Evolutionary conservation across 2,329 filamentous ascomycete species (phyloP), one percentile per base, ranked within the genome.

Genomic region (Fusarium newnesense): DNA sequence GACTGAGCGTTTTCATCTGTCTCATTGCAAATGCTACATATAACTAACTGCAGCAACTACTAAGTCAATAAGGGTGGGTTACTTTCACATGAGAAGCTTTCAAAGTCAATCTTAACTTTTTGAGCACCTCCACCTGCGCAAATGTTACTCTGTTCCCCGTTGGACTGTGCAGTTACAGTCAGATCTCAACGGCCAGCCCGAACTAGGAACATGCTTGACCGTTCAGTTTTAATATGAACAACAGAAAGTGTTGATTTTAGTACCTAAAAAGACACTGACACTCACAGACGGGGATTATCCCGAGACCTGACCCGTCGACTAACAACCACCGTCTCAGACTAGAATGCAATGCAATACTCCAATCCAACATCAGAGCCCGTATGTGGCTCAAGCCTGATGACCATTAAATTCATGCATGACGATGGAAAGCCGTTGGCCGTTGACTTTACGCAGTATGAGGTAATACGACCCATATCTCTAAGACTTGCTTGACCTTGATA

Each of bases 131-230:
- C 36, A 47, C 40, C 34, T 24, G n/a, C 46, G 39, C 43, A 37
- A 62, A 56, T 46, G 36, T 47, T 12, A 28, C 49, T 47, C 59
- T 18, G 16, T 24, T 37, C 30, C 42, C 50, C 53, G 44, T 54
- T 60, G 42, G 64, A 63, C 53, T 68, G 68, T 68, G 63, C 53
- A 36, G 50, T 57, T 65, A 59, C 32, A 36, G 47, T 61, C 62
- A 54, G 71, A 53, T 69, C 64, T 69, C 46, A 72, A 59, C 52
- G 39, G 67, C 42, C 63, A 50, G 39, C 52, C 65, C 44, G 26
- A 32, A 13, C 44, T 54, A 16, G 67, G 52, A 71, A 58, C 28
- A 70, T 67, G 47, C 56, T 49, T 49, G 50, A 49, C 37, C 40
- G 44, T 37, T 40, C 46, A 43, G 36, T 54, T 30, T 36, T 19